phyloP scores from a whole-genome alignment of 2,329 filamentous ascomycete genomes.

The Pseudofabraea citricarpa region DNA sequence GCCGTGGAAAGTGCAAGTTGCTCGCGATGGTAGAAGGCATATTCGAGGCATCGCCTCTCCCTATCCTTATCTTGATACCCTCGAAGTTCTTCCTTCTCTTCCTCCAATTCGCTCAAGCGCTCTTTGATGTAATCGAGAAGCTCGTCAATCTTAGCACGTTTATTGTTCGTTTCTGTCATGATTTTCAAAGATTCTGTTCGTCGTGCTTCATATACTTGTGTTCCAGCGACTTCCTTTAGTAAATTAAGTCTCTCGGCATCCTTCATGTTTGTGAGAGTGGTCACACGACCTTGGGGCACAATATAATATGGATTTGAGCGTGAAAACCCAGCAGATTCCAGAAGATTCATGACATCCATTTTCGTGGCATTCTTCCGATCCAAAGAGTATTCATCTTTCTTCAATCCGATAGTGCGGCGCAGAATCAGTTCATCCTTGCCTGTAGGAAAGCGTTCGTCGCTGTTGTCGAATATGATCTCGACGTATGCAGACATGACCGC shows the following conservation, averaged over 20 bases:
- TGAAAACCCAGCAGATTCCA: conserved; percentile 95
- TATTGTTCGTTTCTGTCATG: conserved; percentile 94
- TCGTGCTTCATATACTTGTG: conserved; percentile 91
- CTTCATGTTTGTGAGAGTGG: conserved; percentile 97
- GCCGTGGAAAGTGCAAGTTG: conserved; percentile 73
- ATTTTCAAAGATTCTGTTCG: conserved; percentile 91
- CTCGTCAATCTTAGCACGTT: conserved; percentile 91
- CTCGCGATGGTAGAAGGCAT: conserved; percentile 88
- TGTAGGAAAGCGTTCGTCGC: conserved; percentile 90
- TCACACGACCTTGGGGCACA: conserved; percentile 94
- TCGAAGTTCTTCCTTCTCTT: conserved; percentile 93
- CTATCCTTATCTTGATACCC: conserved; percentile 94
- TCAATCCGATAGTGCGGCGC: conserved; percentile 89
- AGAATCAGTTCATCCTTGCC: conserved; percentile 87
- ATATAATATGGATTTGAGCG: conserved; percentile 99
- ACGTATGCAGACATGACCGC: conserved; percentile 99
- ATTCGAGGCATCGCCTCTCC: conserved; percentile 86
- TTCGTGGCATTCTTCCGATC: conserved; percentile 97
- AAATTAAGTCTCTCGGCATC: conserved; percentile 85
- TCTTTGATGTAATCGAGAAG: conserved; percentile 88
- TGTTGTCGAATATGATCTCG: conserved; percentile 98
- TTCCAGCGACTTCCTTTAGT: conserved; percentile 96
- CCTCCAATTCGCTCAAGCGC: conserved; percentile 81
- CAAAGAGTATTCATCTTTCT: conserved; percentile 98
- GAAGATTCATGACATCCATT: conserved; percentile 86